Percentiles rank a stretch among this genome's conserved stretches.
phyloP scores from a whole-genome alignment of 306 rosid species.

The Comarum palustre region DNA sequence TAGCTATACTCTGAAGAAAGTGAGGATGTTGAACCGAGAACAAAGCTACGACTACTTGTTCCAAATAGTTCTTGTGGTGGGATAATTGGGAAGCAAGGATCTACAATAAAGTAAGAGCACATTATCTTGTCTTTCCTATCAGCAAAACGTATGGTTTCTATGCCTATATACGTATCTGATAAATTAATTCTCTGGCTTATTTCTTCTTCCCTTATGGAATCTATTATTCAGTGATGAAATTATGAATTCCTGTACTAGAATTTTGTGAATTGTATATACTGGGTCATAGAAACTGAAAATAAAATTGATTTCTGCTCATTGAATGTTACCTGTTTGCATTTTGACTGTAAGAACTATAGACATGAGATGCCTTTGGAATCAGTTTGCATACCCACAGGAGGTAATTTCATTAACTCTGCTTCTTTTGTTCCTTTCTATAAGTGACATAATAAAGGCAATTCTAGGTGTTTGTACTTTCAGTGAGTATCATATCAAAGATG shows the following conservation, averaged over 20 bases:
- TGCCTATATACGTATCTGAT: not conserved
- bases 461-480: not conserved
- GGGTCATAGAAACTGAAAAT: not conserved
- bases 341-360: not conserved
- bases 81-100: constrained; percentile 96
- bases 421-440: not conserved
- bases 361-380: not conserved
- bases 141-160: not conserved
- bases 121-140: constrained; percentile 19
- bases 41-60: constrained; percentile 86
- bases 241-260: not conserved
- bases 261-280: not conserved
- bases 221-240: not conserved
- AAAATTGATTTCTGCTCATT: not conserved
- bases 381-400: not conserved
- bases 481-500: not conserved
- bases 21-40: constrained; percentile 75
- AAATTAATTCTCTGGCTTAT: not conserved
- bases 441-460: not conserved
- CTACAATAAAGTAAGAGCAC: constrained; percentile 79
- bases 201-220: not conserved
- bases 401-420: not conserved
- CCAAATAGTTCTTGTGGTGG: constrained; percentile 99
- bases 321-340: not conserved
- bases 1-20: constrained; percentile 86